phyloP scores from a whole-genome alignment of 2,329 filamentous ascomycete genomes.

The Knoxdaviesia proteae region DNA sequence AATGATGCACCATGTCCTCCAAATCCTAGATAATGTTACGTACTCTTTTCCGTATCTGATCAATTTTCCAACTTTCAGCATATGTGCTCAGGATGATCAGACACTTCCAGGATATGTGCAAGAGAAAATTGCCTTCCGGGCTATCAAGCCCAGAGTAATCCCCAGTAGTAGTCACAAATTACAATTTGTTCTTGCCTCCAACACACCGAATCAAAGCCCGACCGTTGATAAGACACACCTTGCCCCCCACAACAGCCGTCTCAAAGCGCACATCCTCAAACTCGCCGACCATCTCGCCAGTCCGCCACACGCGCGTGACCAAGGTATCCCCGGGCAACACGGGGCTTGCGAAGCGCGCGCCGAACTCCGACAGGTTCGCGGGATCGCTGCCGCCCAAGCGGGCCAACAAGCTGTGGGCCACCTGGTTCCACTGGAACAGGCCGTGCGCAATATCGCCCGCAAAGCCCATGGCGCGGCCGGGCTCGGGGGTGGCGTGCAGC shows the following conservation, averaged over 20 bases:
- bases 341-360: conserved; percentile 69
- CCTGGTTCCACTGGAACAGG: conserved; percentile 69
- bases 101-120: too few species aligned
- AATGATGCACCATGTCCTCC: too few species aligned
- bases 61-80: too few species aligned
- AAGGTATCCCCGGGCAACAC: conserved; percentile 71
- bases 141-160: background rate
- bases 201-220: conserved; percentile 54
- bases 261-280: conserved; percentile 74
- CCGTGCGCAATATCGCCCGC: conserved; percentile 79
- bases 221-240: conserved; percentile 75
- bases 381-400: conserved; percentile 57
- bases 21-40: too few species aligned
- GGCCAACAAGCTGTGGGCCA: conserved; percentile 52
- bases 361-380: conserved; percentile 68
- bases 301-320: conserved; percentile 62
- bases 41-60: too few species aligned
- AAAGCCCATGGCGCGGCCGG: conserved; percentile 76
- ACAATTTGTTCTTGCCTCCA: conserved; percentile 41
- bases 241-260: conserved; percentile 57
- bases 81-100: too few species aligned
- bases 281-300: conserved; percentile 36
- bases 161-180: conserved; percentile 7
- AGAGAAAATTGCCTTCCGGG: too few species aligned
- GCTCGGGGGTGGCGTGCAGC: conserved; percentile 69